Conservation (phyloP, 2,329 filamentous ascomycete species). For the Hansfordia pulvinata region DNA sequence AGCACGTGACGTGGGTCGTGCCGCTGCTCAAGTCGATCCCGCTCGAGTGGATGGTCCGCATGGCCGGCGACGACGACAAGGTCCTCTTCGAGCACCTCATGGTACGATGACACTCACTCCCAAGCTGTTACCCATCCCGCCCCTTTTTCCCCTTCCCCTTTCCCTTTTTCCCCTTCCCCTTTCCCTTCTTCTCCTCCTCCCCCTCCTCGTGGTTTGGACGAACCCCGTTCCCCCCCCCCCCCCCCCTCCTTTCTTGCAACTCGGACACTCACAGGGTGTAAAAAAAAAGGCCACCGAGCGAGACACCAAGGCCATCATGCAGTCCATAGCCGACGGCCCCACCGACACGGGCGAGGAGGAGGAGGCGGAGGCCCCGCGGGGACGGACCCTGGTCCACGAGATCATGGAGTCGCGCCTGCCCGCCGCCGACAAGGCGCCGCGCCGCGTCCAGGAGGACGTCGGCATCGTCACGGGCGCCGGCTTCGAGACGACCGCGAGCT, state of each 20-base stretch:
- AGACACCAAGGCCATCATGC: no score
- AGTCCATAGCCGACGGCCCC: conserved; percentile 3
- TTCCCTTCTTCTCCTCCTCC: no score
- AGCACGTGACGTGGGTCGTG: conserved; percentile 10
- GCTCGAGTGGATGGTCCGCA: conserved; percentile 7
- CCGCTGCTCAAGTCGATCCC: conserved; percentile 8
- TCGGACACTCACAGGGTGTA: no score
- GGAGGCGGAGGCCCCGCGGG: conserved; percentile 9
- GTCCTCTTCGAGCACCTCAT: conserved; percentile 2
- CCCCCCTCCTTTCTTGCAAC: no score
- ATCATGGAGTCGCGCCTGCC: conserved; percentile 10
- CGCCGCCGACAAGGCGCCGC: conserved; percentile 7
- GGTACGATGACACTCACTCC: no score
- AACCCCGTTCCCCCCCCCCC: no score
- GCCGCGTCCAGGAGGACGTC: conserved; percentile 7
- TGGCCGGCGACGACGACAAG: conserved; percentile 8
- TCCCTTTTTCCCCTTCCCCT: no score
- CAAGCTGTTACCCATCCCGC: no score
- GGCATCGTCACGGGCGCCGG: conserved; percentile 7
- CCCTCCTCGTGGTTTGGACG: no score
- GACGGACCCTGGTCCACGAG: conserved; percentile 13
- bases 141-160: no score
- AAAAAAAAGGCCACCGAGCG: no score
- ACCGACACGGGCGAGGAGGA: conserved; percentile 7
- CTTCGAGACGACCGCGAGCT: conserved; percentile 10